Base-by-base conservation (phyloP, 73 alveolate species). In the Paramecium sexaurelia region DNA sequence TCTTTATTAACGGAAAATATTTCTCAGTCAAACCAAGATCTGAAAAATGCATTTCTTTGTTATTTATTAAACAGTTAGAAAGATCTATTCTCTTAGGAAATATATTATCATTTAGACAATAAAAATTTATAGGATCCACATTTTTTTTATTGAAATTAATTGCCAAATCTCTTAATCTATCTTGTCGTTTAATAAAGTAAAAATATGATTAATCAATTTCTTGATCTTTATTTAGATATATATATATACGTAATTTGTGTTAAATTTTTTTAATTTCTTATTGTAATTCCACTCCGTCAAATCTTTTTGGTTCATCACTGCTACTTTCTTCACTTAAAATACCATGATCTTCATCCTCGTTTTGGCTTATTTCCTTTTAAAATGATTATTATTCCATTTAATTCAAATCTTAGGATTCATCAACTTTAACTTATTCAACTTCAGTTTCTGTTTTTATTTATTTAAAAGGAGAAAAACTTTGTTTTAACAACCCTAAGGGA, bases 31-130 rank as follows among this genome's bases (percentile, higher is more conserved):
- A 20, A 6, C 90, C 90, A 8, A 78, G 32, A 43, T 39, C 68
- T 9, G 90, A 41, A 7, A 78, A 22, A 40, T 78, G 43, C 90
- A 78, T 78, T 24, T 78, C 68, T 35, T 78, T 40, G 2, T 26
- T 43, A 45, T 78, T 40, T 22, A 39, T 13, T 15, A 78, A 13
- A 45, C 68, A 78, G 41, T 37, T 78, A 4, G 90, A 78, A 6
- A 78, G 55, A 78, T 78, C 90, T 24, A 78, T 78, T 24, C 90
- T 5, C 41, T 78, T 78, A 11, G 90, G 90, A 24, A 78, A 78
- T 0, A 78, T 22, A 11, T 37, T 17, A 41, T 78, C 90, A 39
- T 78, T 40, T 2, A 43, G 40, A 45, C 90, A 39, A 78, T 40
- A 78, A 26, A 78, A 78, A 22, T 41, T 37, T 24, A 43, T 43